Conservation (phyloP, 352 stramenopile species). For the Pythium coloratum region DNA sequence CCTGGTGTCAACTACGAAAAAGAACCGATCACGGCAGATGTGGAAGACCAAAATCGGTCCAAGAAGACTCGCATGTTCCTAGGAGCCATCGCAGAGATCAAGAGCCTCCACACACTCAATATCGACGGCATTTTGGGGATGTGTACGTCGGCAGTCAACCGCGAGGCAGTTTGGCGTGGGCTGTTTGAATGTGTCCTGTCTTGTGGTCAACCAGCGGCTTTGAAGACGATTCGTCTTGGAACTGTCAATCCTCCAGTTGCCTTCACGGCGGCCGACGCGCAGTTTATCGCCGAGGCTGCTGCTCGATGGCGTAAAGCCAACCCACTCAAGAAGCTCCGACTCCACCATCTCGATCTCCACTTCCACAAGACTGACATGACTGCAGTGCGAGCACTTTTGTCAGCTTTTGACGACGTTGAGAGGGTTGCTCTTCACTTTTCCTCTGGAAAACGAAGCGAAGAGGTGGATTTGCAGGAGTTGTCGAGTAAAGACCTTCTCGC, state of each 20-base stretch:
- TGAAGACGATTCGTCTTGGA: too few relatives aligned
- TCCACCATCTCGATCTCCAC: not conserved
- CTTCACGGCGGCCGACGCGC: not conserved
- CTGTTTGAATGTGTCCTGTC: too few relatives aligned
- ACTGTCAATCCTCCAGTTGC: not conserved
- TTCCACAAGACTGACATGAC: not conserved
- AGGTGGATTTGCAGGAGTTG: not conserved
- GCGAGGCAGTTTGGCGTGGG: too few relatives aligned
- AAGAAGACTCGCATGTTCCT: too few relatives aligned
- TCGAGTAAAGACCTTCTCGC: not conserved
- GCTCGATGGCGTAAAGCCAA: not conserved
- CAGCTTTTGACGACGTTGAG: not conserved
- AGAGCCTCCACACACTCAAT: too few relatives aligned
- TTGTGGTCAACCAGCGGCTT: too few relatives aligned
- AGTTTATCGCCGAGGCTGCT: not conserved
- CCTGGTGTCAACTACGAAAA: too few relatives aligned
- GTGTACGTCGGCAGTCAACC: too few relatives aligned
- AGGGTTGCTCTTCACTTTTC: not conserved
- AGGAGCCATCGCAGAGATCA: too few relatives aligned
- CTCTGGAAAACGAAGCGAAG: not conserved
- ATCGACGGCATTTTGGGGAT: too few relatives aligned
- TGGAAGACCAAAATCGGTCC: too few relatives aligned
- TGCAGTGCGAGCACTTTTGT: not conserved
- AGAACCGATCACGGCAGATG: too few relatives aligned
- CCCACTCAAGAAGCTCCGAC: not conserved